Evolutionary conservation across 768 basidiomycete genomes (phyloP).

Genomic region (Leccinellum luteum): DNA sequence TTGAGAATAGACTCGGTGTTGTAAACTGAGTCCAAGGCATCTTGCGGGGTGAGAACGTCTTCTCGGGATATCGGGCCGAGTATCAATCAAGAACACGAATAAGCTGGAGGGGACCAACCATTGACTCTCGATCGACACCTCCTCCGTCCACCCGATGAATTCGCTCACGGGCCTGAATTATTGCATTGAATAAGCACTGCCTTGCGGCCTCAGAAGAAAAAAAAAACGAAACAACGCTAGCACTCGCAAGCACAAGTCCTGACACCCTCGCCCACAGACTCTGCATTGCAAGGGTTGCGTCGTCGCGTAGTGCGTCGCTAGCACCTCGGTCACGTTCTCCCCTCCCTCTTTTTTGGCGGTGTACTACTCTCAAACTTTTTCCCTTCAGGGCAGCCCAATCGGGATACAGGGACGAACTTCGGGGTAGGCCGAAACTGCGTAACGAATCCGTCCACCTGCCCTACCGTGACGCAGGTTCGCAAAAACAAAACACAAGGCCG

Average conservation of each 20-base stretch:
- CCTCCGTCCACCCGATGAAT: no score
- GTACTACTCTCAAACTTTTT: not conserved
- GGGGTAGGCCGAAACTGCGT: not conserved
- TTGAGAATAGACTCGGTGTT: not conserved
- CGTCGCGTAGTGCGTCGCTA: not conserved
- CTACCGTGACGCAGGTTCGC: not conserved
- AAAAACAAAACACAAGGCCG: not conserved
- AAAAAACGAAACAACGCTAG: not conserved
- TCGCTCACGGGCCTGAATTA: not conserved
- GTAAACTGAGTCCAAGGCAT: not conserved
- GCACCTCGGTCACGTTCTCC: not conserved
- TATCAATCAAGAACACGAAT: not conserved
- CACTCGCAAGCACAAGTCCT: not conserved
- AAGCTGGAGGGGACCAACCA: not conserved
- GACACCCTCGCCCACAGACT: not conserved
- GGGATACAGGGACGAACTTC: not conserved
- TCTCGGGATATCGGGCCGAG: not conserved
- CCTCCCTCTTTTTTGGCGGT: not conserved
- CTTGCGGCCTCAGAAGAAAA: not conserved
- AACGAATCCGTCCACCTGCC: not conserved
- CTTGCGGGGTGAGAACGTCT: conserved; percentile 5
- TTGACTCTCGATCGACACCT: not conserved
- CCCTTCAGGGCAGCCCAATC: not conserved
- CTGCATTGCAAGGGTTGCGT: not conserved
- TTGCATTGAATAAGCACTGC: not conserved